These are phyloP conservation scores for Termitomyces sp. DNA, from an alignment of 768 basidiomycete species.

Conservation along the genomic window DNA sequence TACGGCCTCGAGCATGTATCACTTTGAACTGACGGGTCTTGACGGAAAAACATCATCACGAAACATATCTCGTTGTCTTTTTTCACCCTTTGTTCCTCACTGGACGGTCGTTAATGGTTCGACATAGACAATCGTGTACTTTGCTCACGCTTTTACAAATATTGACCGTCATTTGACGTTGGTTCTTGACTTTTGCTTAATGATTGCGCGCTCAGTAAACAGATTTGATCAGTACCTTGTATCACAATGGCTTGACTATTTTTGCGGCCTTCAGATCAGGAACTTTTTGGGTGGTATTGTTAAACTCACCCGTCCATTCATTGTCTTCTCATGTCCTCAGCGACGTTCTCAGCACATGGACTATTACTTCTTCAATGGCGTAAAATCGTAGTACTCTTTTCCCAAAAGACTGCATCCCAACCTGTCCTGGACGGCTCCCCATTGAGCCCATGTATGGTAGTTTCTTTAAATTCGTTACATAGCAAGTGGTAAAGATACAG, in stretches of 20 bases:
- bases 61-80: not conserved
- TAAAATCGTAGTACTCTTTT: not conserved
- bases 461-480: constrained; percentile 5
- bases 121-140: not conserved
- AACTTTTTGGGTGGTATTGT: too few relatives aligned
- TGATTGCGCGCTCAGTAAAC: not conserved
- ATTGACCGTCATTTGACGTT: not conserved
- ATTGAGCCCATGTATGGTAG: not conserved
- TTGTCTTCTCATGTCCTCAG: not conserved
- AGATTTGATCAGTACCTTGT: not conserved
- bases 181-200: not conserved
- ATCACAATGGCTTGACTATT: not conserved
- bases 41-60: not conserved
- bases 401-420: not conserved
- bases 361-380: not conserved
- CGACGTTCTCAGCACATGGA: too few relatives aligned
- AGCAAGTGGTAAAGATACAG: constrained; percentile 14
- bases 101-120: not conserved
- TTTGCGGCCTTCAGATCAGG: not conserved
- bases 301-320: too few relatives aligned
- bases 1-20: constrained; percentile 21
- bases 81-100: not conserved
- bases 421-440: not conserved
- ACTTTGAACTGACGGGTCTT: not conserved
- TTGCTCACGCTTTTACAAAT: not conserved